Percentiles rank a stretch among this genome's conserved stretches.
Evolutionary conservation across 805 yeast genomes (phyloP).

Genomic region (Saccharomycopsis sp.): DNA sequence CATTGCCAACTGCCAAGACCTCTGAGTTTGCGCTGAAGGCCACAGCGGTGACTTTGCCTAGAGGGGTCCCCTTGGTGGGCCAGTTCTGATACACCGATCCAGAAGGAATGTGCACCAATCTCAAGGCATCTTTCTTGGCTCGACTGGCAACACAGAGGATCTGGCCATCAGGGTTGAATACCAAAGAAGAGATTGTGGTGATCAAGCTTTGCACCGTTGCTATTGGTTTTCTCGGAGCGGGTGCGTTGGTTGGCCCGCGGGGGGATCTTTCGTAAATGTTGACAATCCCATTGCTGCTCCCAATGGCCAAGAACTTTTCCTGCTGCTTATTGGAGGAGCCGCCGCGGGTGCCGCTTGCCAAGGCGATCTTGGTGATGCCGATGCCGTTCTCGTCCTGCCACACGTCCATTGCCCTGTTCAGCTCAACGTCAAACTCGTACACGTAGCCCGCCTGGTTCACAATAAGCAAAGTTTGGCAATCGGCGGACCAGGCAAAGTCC

Average conservation of each 20-base stretch:
- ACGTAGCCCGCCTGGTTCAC: constrained; percentile 78
- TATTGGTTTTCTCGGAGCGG: constrained; percentile 39
- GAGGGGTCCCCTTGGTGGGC: constrained; percentile 96
- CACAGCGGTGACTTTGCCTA: constrained; percentile 83
- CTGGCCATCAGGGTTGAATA: constrained; percentile 84
- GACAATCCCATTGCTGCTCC: constrained; percentile 83
- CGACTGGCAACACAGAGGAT: constrained; percentile 78
- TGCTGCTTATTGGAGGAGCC: too few species aligned
- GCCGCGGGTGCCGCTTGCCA: too few species aligned
- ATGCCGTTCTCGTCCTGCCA: constrained; percentile 87
- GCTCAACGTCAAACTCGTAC: constrained; percentile 68
- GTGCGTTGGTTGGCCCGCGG: constrained; percentile 25
- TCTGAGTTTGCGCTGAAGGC: constrained; percentile 75
- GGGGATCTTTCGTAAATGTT: constrained; percentile 60
- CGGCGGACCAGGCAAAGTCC: constrained; percentile 63
- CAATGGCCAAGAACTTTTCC: constrained; percentile 81
- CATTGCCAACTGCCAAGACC: constrained; percentile 83
- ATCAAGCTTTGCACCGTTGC: constrained; percentile 70
- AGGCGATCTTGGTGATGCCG: constrained; percentile 67
- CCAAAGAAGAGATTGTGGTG: constrained; percentile 65
- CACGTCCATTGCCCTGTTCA: constrained; percentile 43
- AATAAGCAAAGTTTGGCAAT: constrained; percentile 40
- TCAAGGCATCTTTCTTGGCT: constrained; percentile 75
- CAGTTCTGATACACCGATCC: constrained; percentile 85
- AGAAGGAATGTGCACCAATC: constrained; percentile 79